Evolutionary conservation across 257 asterid species (phyloP), one percentile per base, ranked within the genome.

Genomic region (Orobanche coerulescens): DNA sequence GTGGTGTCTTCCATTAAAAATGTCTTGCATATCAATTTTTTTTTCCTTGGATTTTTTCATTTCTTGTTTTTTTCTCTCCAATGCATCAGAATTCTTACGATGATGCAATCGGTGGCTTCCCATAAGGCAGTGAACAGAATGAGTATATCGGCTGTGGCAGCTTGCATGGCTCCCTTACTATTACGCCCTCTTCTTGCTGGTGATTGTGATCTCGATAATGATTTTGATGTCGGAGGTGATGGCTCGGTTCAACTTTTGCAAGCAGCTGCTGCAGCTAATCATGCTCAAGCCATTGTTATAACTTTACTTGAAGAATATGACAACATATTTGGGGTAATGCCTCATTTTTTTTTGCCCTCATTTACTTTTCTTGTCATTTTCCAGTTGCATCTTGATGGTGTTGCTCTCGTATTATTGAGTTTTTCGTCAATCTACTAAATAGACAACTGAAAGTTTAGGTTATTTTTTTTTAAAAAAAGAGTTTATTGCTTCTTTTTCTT

Each of bases 181-280:
- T 94, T 93, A 48, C 94, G 99, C 12, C 97, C 99, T 39, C 99
- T 93, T 76, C 87, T 93, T 65, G 85, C 90, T 63, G 99, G 99
- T 15, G 99, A 93, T 61, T 93, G 97, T 72, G 99, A 93, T 56
- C 84, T 90, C 39, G 92, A 81, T 56, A 66, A 83, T 53, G 75
- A 74, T 72, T 71, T 82, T 52, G 88, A 85, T 73, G 73, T 86
- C 67, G 94, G 85, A 22, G 97, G 94, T 61, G 99, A 93, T 79
- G 86, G 88, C 61, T 90, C 97, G 48, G 70, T 82, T 44, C 96
- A 84, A 73, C 99, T 93, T 71, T 47, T 93, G 77, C 97, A 88
- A 77, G 99, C 99, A 51, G 99, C 99, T 23, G 99, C 99, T 62
- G 99, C 99, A 37, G 99, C 99, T 58, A 93, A 93, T 78, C 96